Percentiles rank a stretch among this genome's conserved stretches.
Conservation (phyloP, 164 flowering plant species). For the Hamamelis virginiana region DNA sequence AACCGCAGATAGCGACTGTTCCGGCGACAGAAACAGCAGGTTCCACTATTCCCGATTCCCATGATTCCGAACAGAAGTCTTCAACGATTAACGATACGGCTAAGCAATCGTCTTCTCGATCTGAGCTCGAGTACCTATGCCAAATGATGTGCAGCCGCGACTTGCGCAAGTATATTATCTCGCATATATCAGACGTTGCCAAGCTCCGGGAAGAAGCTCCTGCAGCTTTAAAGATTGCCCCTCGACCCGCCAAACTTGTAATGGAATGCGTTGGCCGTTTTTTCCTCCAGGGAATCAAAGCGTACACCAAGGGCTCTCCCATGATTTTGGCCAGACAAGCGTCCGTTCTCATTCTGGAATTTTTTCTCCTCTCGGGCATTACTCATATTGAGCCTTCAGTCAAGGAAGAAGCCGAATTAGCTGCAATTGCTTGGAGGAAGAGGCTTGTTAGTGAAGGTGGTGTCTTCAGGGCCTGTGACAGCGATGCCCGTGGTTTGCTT, state of each 20-base stretch:
- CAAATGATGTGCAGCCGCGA: conserved; percentile 33
- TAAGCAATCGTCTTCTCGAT: not conserved
- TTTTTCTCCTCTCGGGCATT: conserved; percentile 28
- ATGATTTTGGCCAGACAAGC: conserved; percentile 40
- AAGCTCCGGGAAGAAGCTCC: conserved; percentile 40
- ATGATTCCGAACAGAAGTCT: not conserved
- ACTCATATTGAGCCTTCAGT: conserved; percentile 22
- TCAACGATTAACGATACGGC: not conserved
- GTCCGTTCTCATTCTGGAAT: conserved; percentile 39
- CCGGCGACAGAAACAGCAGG: not conserved
- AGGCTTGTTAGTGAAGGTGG: conserved; percentile 57
- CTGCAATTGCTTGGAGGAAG: conserved; percentile 48
- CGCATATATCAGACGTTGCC: conserved; percentile 17
- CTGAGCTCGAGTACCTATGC: conserved; percentile 37
- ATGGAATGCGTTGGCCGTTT: conserved; percentile 49
- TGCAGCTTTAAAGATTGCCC: conserved; percentile 42
- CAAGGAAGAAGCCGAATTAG: conserved; percentile 34
- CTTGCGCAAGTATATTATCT: conserved; percentile 35
- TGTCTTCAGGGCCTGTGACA: conserved; percentile 21
- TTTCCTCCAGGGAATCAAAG: conserved; percentile 51
- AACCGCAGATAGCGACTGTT: not conserved
- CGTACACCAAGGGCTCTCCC: conserved; percentile 35
- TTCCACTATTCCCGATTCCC: not conserved
- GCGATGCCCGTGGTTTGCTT: conserved; percentile 58
- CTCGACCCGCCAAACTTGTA: conserved; percentile 42